Base-by-base conservation (phyloP, 768 basidiomycete species). In the Suillus spraguei region DNA sequence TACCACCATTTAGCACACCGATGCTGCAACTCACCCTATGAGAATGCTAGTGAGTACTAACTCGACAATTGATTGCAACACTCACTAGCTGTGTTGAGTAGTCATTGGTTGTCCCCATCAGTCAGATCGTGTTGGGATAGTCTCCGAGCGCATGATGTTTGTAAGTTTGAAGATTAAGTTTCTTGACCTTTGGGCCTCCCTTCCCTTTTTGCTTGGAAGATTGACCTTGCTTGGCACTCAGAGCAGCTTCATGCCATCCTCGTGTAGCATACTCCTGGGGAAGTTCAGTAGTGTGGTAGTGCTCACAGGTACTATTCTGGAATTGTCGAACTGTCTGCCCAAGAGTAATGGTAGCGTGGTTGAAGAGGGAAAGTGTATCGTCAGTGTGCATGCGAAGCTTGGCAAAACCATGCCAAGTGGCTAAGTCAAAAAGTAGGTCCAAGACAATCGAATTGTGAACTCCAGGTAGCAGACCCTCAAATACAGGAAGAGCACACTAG, bases 11-110 rank as follows among this genome's bases (percentile, higher is more conserved):
- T 83, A 24, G 78, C 66, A 0, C 60, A 65, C 0, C 72, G 64
- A 58, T 82, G 80, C 58, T 78, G 70, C 0, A 73, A 68, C 64
- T 81, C 79, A 20, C 78, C 74, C 79, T 80, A 50, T 0, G 20
- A n/a, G 20, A 44, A n/a, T 0, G 1, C 42, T 3, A 10, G 0
- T n/a, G 4, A 44, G 42, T 1, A 10, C 5, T 44, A 8, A 44
- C 2, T 20, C 4, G 5, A n/a, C 3, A 44, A 0, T 44, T 9
- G 1, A 44, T 35, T 32, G 46, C 9, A 28, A 46, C 59, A 28
- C 20, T 8, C 64, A 80, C 50, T 1, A 35, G 36, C 49, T 77
- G 72, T 3, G 78, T 80, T 2, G 76, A 72, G 63, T 76, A 80
- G 9, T 63, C 65, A 10, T 44, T 8, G 0, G 42, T 44, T 44